phyloP scores from a whole-genome alignment of 2,329 filamentous ascomycete genomes.

The Curvularia sp. region DNA sequence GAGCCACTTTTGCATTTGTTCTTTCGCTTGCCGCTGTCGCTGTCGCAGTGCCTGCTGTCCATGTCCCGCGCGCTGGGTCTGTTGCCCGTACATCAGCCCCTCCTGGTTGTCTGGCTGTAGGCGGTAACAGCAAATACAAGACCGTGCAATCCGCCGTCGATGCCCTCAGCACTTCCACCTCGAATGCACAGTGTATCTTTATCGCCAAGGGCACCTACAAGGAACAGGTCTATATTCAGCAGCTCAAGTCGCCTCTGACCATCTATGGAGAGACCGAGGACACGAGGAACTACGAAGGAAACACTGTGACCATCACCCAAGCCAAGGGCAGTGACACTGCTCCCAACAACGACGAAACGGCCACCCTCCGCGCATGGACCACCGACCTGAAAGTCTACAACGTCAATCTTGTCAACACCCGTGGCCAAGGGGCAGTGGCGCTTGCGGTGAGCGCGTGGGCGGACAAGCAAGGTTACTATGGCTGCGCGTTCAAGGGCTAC shows the following conservation, averaged over 20 bases:
- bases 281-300: conserved; percentile 57
- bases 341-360: conserved; percentile 62
- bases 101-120: conserved; percentile 60
- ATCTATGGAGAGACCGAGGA: conserved; percentile 68
- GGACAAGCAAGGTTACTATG: conserved; percentile 65
- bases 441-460: conserved; percentile 62
- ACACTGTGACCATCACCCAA: conserved; percentile 65
- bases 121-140: conserved; percentile 54
- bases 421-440: conserved; percentile 60
- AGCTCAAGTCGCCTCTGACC: conserved; percentile 58
- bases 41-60: conserved; percentile 31
- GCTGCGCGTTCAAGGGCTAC: conserved; percentile 61
- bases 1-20: conserved; percentile 26
- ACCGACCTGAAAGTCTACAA: conserved; percentile 68
- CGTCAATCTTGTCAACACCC: conserved; percentile 60
- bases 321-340: conserved; percentile 57
- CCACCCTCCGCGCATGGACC: conserved; percentile 58
- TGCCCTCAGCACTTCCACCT: conserved; percentile 62
- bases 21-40: conserved; percentile 31
- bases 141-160: conserved; percentile 65
- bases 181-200: conserved; percentile 66
- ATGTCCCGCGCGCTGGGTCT: conserved; percentile 33
- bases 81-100: conserved; percentile 55
- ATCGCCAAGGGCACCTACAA: conserved; percentile 67
- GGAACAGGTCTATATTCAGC: conserved; percentile 65